phyloP scores from a whole-genome alignment of 2,329 filamentous ascomycete genomes.

The Colletotrichum siamense region DNA sequence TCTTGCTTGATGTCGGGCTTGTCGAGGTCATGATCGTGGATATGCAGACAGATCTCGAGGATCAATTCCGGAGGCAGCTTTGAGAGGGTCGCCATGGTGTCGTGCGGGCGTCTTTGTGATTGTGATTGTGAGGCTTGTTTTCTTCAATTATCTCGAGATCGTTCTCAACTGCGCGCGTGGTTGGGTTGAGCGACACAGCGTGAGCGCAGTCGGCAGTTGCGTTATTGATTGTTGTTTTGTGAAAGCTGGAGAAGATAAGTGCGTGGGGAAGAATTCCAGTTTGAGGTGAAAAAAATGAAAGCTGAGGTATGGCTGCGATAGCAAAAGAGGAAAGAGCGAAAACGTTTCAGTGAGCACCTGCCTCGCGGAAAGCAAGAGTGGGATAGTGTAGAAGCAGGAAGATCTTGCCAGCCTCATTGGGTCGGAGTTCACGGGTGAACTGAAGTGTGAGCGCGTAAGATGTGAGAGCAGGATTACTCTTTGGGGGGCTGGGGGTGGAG shows the following conservation, averaged over 20 bases:
- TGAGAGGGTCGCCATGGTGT: background rate
- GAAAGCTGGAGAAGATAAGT: background rate
- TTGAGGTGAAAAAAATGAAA: background rate
- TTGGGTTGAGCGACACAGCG: background rate
- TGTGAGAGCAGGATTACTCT: too few species aligned
- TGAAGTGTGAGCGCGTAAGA: too few species aligned
- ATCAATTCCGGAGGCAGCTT: too few species aligned
- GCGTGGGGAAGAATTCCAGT: background rate
- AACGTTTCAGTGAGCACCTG: background rate
- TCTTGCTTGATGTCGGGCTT: too few species aligned
- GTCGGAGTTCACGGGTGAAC: too few species aligned
- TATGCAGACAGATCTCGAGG: too few species aligned
- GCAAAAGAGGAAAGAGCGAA: background rate
- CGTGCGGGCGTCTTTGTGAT: background rate
- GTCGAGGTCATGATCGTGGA: too few species aligned
- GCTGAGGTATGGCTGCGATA: background rate
- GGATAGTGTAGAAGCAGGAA: background rate
- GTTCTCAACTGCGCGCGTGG: background rate
- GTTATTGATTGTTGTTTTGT: background rate
- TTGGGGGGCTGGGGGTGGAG: too few species aligned
- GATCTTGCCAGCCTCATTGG: too few species aligned
- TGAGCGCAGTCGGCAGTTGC: background rate
- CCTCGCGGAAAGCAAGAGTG: background rate
- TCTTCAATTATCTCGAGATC: too few species aligned
- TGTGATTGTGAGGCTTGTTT: too few species aligned